A percentile compares a stretch with the other conserved stretches of the same genome.
Conservation (phyloP, 2,329 filamentous ascomycete genomes). For the Byssochlamys sp. region DNA sequence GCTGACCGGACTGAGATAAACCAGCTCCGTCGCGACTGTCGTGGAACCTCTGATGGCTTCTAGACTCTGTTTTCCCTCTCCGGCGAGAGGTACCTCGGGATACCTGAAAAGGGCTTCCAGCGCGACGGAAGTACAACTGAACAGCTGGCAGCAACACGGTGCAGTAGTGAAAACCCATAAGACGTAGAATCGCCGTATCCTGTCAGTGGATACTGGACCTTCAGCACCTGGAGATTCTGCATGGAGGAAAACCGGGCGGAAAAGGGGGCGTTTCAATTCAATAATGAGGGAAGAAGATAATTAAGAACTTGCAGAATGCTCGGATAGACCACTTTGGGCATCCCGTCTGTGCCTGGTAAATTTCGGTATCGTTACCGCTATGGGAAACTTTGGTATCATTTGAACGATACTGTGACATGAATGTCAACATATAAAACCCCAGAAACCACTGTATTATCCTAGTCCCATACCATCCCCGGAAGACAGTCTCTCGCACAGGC, state of each 20-base stretch:
- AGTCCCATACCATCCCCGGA: not conserved
- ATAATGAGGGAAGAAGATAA: not conserved
- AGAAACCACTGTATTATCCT: not conserved
- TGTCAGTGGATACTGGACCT: not conserved
- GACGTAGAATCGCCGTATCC: no score
- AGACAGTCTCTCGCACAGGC: not conserved
- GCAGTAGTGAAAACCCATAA: not conserved
- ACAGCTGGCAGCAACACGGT: not conserved
- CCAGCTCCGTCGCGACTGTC: not conserved
- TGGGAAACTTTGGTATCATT: not conserved
- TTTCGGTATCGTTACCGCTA: not conserved
- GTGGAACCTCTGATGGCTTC: not conserved
- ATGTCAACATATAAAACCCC: not conserved
- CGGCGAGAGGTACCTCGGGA: not conserved
- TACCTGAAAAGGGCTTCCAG: not conserved
- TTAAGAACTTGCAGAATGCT: not conserved
- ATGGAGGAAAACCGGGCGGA: not conserved
- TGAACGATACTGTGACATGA: not conserved
- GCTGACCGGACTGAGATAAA: not conserved
- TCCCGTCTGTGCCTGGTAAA: not conserved
- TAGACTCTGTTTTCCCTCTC: not conserved
- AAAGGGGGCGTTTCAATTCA: not conserved
- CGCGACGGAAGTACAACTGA: not conserved
- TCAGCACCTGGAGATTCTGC: not conserved
- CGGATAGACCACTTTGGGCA: conserved; percentile 2